Evolutionary conservation across 768 basidiomycete genomes (phyloP), one percentile per base, ranked within the genome.

Genomic region (Lenzites betulinus): DNA sequence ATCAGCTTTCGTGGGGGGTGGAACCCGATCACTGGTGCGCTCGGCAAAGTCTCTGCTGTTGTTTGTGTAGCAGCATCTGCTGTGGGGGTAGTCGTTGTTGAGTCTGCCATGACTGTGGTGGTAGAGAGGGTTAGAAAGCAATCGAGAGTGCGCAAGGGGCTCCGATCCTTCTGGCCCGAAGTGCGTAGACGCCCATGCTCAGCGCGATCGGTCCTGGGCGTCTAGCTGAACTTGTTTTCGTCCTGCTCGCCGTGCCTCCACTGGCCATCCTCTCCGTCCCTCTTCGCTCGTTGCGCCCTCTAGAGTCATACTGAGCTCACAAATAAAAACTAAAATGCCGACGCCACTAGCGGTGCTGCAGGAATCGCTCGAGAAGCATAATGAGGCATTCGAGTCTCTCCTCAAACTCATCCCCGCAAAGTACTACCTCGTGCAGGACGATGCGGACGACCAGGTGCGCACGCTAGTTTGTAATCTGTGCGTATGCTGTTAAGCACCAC

Each of bases 351-450:
- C 77, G 18, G 74, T 70, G 0, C 79, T 92, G 18, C 79, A 80
- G 46, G 72, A 77, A 9, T 92, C 90, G 3, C 75, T 98, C 50
- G 90, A 94, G 73, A 77, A 78, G 42, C 94, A 97, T 76, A 97
- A 98, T 70, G 84, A 83, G 26, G 84, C 87, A 0, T 98, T 99
- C 67, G 93, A 95, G 69, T 78, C 85, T 0, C 78, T 98, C 5
- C 78, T 97, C 1, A 85, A 81, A 41, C 83, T 97, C 47, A 97
- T 98, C 56, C 96, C 96, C 0, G 82, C 95, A 6, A 89, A 89
- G 77, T 93, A 90, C 72, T 98, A 98, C 74, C 78, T 97, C 50
- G 82, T 85, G 1, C 80, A 78, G 41, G 88, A 90, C 20, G 82
- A 83, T 46, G 76, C 78, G 1, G 85, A 88, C 51, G 88, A 89